phyloP scores from a whole-genome alignment of 257 asterid species.

The Solanum piurae region DNA sequence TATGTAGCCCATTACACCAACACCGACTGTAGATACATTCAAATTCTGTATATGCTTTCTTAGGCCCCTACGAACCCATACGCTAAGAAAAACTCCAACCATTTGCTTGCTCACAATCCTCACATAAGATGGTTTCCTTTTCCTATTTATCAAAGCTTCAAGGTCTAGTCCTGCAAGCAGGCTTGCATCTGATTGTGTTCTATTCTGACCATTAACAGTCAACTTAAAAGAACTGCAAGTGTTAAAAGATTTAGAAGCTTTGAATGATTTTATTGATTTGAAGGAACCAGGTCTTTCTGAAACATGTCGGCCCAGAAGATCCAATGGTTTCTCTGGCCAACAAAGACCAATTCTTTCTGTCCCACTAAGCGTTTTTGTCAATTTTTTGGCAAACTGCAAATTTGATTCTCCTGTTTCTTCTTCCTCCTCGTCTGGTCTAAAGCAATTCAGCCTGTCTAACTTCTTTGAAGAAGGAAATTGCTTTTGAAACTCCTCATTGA shows the following conservation, averaged over 20 bases:
- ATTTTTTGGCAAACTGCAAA: conserved; percentile 18
- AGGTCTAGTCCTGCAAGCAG: conserved; percentile 59
- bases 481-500: conserved; percentile 19
- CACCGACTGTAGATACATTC: conserved; percentile 85
- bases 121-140: conserved; percentile 70
- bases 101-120: conserved; percentile 92
- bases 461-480: conserved; percentile 42
- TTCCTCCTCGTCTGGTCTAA: conserved; percentile 28
- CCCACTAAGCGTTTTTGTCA: conserved; percentile 49
- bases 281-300: conserved; percentile 48
- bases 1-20: conserved; percentile 93
- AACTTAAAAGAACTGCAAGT: conserved; percentile 51
- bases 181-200: conserved; percentile 27
- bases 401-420: conserved; percentile 27
- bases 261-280: conserved; percentile 29
- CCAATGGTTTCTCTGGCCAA: conserved; percentile 93
- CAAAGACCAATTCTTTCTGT: conserved; percentile 75
- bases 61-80: conserved; percentile 90
- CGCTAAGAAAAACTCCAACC: conserved; percentile 79
- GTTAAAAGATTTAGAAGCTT: conserved; percentile 39
- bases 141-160: conserved; percentile 56
- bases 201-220: conserved; percentile 9
- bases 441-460: conserved; percentile 44
- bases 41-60: conserved; percentile 71
- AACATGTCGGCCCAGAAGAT: conserved; percentile 47